Conservation (phyloP, 1,284 basidiomycete species). For the Rhodotorula sp. region DNA sequence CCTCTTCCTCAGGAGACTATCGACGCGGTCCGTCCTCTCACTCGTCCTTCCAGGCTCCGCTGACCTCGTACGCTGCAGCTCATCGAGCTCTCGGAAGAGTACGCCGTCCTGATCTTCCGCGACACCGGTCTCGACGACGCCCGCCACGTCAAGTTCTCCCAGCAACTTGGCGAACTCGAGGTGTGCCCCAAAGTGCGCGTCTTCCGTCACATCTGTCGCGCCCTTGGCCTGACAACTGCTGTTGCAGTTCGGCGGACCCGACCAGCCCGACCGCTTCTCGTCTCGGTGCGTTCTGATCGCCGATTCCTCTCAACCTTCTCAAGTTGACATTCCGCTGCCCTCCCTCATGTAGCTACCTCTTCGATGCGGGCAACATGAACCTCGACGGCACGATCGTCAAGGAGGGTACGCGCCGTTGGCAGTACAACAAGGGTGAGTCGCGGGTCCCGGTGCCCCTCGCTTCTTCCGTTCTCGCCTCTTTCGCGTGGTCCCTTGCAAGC, state of each 20-base stretch:
- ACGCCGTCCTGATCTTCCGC: conserved; percentile 10
- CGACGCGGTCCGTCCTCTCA: neutral
- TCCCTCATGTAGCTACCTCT: neutral
- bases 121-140: conserved; percentile 14
- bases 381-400: conserved; percentile 6
- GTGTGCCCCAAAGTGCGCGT: neutral
- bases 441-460: too few species aligned
- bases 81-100: conserved; percentile 3
- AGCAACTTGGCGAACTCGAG: conserved; percentile 14
- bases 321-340: neutral
- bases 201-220: neutral
- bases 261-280: conserved; percentile 12
- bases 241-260: conserved; percentile 11
- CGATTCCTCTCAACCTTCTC: neutral
- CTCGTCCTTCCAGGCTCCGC: neutral
- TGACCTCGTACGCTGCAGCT: neutral
- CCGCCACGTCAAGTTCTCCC: conserved; percentile 4
- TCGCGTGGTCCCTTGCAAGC: too few species aligned
- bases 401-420: neutral
- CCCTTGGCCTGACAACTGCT: neutral
- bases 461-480: neutral
- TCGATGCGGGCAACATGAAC: conserved; percentile 12
- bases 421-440: conserved; percentile 1
- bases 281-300: neutral
- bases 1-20: conserved; percentile 5